These are phyloP conservation scores for Ananas comosus DNA, from an alignment of 176 grass and related monocot genomes.

Conservation along the genomic window DNA sequence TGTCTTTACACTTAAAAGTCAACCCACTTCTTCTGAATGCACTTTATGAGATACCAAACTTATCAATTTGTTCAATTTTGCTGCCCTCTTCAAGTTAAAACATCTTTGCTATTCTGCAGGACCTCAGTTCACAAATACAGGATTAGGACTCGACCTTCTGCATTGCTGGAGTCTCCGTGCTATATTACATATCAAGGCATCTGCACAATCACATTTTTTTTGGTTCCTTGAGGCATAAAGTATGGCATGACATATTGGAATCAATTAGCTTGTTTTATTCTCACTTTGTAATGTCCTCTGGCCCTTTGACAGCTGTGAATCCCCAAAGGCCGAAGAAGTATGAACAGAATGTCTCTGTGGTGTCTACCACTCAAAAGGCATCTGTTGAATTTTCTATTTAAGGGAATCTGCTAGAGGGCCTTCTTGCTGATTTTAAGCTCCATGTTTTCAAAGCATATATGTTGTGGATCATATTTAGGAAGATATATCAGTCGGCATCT, in stretches of 20 bases:
- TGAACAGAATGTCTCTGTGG: neutral
- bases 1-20: too few relatives aligned
- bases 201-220: neutral
- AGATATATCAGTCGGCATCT: neutral
- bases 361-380: neutral
- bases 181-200: neutral
- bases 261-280: neutral
- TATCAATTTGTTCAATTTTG: neutral
- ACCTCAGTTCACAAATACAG: neutral
- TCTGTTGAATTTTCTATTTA: constrained; percentile 4
- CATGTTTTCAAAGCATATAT: neutral
- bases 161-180: neutral
- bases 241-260: neutral
- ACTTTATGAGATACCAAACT: too few relatives aligned
- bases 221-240: neutral
- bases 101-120: neutral
- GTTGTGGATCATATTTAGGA: neutral
- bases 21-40: too few relatives aligned
- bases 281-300: neutral
- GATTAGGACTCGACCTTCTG: neutral
- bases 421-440: neutral
- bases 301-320: neutral
- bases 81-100: neutral
- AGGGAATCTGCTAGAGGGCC: neutral
- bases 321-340: neutral